phyloP scores from a whole-genome alignment of 169 alveolate genomes.

The Plasmodium sp. region DNA sequence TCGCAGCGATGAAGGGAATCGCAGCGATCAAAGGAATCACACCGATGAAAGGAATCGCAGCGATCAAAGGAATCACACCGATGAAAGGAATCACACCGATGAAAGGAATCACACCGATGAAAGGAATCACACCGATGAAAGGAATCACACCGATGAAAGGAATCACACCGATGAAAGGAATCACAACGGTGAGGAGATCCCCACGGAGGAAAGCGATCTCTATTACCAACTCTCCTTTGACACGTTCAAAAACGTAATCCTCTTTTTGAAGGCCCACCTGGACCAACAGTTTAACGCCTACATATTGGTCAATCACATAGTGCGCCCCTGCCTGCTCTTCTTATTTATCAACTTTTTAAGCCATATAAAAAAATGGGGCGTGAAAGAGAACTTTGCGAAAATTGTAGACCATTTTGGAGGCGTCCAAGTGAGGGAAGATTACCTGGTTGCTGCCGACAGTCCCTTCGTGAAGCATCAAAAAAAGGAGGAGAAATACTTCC shows the following conservation, averaged over 20 bases:
- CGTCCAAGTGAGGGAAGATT: background rate
- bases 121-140: background rate
- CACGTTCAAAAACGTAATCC: constrained; percentile 20
- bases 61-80: background rate
- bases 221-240: constrained; percentile 25
- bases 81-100: background rate
- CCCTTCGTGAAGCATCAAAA: background rate
- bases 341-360: constrained; percentile 34
- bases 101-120: too few relatives aligned
- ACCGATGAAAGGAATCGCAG: background rate
- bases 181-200: background rate
- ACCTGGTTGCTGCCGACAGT: background rate
- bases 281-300: constrained; percentile 56
- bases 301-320: constrained; percentile 53
- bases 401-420: background rate
- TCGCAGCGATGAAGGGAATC: too few relatives aligned
- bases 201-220: background rate
- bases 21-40: too few relatives aligned
- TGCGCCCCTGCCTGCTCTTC: constrained; percentile 36
- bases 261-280: constrained; percentile 27
- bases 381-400: constrained; percentile 12
- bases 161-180: background rate
- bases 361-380: background rate
- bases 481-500: constrained; percentile 39
- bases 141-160: background rate